Percentiles rank a stretch among this genome's conserved stretches.
phyloP scores from a whole-genome alignment of 208 protist genomes.

The Leptomonas pyrrhocoris region DNA sequence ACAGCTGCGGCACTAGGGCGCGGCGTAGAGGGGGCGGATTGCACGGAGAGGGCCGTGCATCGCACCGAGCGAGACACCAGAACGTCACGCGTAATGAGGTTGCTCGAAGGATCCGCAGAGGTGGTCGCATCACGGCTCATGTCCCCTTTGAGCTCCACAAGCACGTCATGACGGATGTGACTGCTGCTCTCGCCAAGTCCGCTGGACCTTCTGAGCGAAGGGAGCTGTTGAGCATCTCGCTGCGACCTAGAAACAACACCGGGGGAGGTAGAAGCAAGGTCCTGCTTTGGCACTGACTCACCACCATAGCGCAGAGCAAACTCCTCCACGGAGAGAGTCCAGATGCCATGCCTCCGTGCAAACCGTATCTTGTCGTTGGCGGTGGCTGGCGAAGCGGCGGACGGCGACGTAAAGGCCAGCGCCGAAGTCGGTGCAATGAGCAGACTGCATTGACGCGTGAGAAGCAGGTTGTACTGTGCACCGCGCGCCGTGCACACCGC shows the following conservation, averaged over 20 bases:
- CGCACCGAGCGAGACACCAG: slow-evolving; percentile 2
- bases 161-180: not conserved
- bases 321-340: slow-evolving; percentile 28
- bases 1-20: slow-evolving; percentile 1
- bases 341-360: slow-evolving; percentile 36
- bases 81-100: not conserved
- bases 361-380: slow-evolving; percentile 36
- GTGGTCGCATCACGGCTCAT: not conserved
- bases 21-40: slow-evolving; percentile 6
- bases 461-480: slow-evolving; percentile 39
- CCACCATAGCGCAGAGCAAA: slow-evolving; percentile 34
- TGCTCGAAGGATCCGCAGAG: not conserved
- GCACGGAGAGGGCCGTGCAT: slow-evolving; percentile 1
- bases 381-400: not conserved
- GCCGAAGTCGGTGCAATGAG: slow-evolving; percentile 38
- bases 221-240: not conserved
- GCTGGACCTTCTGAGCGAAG: not conserved
- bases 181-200: not conserved
- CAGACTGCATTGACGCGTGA: slow-evolving; percentile 45
- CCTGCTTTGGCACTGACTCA: not conserved
- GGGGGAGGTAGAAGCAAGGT: not conserved
- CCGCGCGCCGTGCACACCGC: slow-evolving; percentile 26
- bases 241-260: not conserved
- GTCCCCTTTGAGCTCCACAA: not conserved
- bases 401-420: slow-evolving; percentile 8